Base-by-base conservation (phyloP, 495 filamentous ascomycete species). In the Cercophora samala region DNA sequence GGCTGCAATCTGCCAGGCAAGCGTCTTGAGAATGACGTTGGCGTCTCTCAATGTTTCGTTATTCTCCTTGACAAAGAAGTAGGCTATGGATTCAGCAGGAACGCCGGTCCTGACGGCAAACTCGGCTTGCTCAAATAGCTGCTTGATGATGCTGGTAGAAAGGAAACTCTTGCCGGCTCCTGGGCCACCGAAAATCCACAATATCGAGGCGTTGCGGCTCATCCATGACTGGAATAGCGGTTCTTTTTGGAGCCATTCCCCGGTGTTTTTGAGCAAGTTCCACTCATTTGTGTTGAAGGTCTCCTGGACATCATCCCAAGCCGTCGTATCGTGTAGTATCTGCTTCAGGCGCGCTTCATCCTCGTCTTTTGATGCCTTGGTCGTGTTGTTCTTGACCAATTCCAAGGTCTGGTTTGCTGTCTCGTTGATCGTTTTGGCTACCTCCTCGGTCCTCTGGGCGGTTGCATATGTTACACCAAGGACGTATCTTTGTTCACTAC, bases 111-210 rank as follows among this genome's bases (percentile, higher is more conserved):
- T 46, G 8, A 46, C 37, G 1, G 15, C 15, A 17, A 17, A 46
- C 1, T 11, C 15, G 37, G 9, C 15, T 46, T 58, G 29, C 24
- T 67, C 65, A 5, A 19, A 29, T 19, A 67, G 60, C 4, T 21
- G 25, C 46, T 67, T 46, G n/a, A 59, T 59, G 17, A 67, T 26
- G 17, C 65, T 25, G 2, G 65, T 67, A 18, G 60, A 58, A 6
- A 67, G 53, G 60, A 67, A 67, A 22, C 60, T 67, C 26, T 67
- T 67, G n/a, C 65, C 65, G 1, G 60, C 32, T 1, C 65, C 65
- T 21, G 65, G 65, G 25, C 65, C 65, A 55, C 65, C 65, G 42
- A 67, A 67, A 15, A 67, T 67, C 65, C 65, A 67, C 19, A 67
- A 61, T 46, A 67, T 67, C 4, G 53, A 4, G 17, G 60, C 65